phyloP scores from a whole-genome alignment of 179 eudicot species.

The Gypsophila paniculata region DNA sequence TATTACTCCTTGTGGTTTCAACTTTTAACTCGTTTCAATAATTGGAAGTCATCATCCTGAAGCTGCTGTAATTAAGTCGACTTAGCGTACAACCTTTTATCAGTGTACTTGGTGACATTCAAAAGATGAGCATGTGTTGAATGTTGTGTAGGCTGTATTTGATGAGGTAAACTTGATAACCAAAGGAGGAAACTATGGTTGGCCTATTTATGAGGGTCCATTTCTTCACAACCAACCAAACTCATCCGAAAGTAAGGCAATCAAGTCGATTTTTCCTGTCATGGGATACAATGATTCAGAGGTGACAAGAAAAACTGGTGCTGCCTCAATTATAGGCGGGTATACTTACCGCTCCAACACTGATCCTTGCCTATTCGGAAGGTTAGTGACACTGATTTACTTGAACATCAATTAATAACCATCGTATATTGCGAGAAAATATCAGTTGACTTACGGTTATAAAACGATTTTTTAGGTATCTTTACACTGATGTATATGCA shows the following conservation, averaged over 20 bases:
- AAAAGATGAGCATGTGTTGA: not conserved
- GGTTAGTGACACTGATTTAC: conserved; percentile 8
- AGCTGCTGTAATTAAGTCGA: too few relatives aligned
- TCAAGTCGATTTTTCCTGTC: conserved; percentile 19
- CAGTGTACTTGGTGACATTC: not conserved
- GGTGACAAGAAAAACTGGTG: conserved; percentile 8
- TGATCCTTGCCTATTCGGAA: conserved; percentile 27
- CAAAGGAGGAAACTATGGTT: conserved; percentile 29
- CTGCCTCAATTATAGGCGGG: conserved; percentile 25
- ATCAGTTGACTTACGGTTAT: not conserved
- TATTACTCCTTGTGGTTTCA: not conserved
- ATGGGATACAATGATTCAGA: conserved; percentile 23
- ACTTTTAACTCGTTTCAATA: not conserved
- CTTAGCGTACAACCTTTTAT: not conserved
- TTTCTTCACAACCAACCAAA: conserved; percentile 6
- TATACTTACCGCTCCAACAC: conserved; percentile 23
- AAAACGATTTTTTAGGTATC: conserved; percentile 19
- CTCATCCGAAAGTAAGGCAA: conserved; percentile 11
- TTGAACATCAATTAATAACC: not conserved
- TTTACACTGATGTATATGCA: conserved; percentile 25
- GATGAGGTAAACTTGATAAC: conserved; percentile 24
- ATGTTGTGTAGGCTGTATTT: conserved; percentile 13
- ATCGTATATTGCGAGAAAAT: not conserved
- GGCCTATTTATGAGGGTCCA: conserved; percentile 29
- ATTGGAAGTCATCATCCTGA: too few relatives aligned